A percentile compares a stretch with the other conserved stretches of the same genome.
phyloP scores from a whole-genome alignment of 192 early-diverging fungal species.

The Neocallimastix lanati region DNA sequence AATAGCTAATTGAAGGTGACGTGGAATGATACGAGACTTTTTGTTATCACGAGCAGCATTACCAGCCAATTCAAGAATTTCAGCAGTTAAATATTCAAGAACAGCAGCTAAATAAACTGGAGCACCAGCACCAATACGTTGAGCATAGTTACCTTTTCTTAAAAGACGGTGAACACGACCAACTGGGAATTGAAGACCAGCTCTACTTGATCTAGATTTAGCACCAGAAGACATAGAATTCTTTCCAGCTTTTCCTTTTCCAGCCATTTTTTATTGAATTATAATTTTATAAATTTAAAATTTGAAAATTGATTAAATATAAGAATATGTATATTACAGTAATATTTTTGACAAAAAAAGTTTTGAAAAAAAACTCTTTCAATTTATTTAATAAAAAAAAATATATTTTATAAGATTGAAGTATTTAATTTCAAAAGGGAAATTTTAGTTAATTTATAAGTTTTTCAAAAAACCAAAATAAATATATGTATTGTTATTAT shows the following conservation, averaged over 20 bases:
- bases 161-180: conserved; percentile 92
- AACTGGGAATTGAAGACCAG: conserved; percentile 91
- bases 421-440: neutral
- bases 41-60: conserved; percentile 91
- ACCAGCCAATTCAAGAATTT: conserved; percentile 90
- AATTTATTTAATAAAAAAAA: neutral
- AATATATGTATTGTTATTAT: neutral
- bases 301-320: neutral
- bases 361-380: neutral
- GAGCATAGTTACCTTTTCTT: conserved; percentile 85
- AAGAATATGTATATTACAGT: neutral
- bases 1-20: conserved; percentile 83
- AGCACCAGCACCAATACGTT: conserved; percentile 74
- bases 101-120: conserved; percentile 92
- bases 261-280: neutral
- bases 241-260: conserved; percentile 7
- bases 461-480: neutral
- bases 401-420: neutral
- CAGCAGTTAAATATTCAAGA: conserved; percentile 86
- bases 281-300: neutral
- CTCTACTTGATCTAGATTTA: conserved; percentile 71
- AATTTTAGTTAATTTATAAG: neutral
- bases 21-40: conserved; percentile 86
- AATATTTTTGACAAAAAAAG: neutral
- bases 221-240: conserved; percentile 5